Base-by-base conservation (phyloP, 2,329 filamentous ascomycete species). In the Penicillium sp. region DNA sequence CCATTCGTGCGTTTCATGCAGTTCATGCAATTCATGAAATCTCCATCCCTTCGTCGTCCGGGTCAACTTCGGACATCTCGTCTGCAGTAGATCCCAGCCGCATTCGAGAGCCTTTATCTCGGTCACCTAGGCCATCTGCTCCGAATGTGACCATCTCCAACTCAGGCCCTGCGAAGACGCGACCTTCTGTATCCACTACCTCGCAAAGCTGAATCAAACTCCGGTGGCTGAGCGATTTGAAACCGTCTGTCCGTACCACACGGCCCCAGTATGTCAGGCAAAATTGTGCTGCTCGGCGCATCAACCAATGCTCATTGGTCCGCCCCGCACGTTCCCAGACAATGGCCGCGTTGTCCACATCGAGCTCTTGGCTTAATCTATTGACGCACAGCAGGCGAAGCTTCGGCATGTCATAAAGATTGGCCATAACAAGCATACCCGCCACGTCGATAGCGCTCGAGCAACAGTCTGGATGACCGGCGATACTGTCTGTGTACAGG, bases 321-420 rank as follows among this genome's bases (percentile, higher is more conserved):
- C 91, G 82, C 7, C 85, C 86, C 2, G 93, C 89, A 57, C 89
- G 88, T 68, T 97, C 90, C 89, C 94, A 98, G 49, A 95, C 90
- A 59, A 94, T 85, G 56, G 93, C 95, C 3, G 91, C 91, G 64
- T 96, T 89, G 53, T 95, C 88, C 34, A 97, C 85, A 64, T 97
- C 91, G 3, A 98, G 79, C 64, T 98, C 93, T 54, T 88, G 86
- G 49, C 87, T 85, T 3, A 98, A 78, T 8, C 93, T 82, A 65
- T 95, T 91, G 48, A 97, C 87, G 66, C 91, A 96, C 1, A 97
- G 77, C 7, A 95, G 79, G 19, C 91, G 86, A 22, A 98, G 81
- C 58, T 93, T 88, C 1, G 90, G 90, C 73, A 98, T 94, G 64
- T 96, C 91, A 72, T 98, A 98, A 41, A 97, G 87, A 67, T 97